A percentile compares a stretch with the other conserved stretches of the same genome.
Conservation (phyloP, 768 basidiomycete species). For the Tulasnella sp. region DNA sequence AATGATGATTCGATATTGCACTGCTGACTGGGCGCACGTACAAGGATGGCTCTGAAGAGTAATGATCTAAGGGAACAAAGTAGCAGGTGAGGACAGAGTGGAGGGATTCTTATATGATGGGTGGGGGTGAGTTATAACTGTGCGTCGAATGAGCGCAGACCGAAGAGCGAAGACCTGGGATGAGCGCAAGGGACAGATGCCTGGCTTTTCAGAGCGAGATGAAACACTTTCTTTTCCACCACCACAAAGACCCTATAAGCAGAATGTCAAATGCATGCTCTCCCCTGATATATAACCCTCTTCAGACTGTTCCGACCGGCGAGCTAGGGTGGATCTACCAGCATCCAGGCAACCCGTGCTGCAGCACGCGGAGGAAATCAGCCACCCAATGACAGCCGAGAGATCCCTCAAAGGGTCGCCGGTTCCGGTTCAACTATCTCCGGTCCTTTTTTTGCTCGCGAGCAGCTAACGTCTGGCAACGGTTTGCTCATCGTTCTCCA, state of each 20-base stretch:
- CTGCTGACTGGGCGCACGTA: background rate
- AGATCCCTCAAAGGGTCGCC: background rate
- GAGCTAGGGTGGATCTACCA: background rate
- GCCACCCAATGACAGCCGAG: background rate
- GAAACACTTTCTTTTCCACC: background rate
- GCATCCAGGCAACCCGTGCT: background rate
- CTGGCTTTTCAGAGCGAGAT: background rate
- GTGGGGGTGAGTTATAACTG: background rate
- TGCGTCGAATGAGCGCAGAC: background rate
- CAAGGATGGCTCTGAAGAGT: background rate
- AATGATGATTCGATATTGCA: conserved; percentile 10
- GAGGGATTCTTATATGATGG: background rate
- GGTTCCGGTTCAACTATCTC: background rate
- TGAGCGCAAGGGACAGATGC: conserved; percentile 1
- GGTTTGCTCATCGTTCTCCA: background rate
- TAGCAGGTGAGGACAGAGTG: background rate
- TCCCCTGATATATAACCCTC: conserved; percentile 7
- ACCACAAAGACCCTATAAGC: background rate
- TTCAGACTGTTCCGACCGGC: background rate
- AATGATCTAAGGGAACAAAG: background rate
- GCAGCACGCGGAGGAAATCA: background rate
- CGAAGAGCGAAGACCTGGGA: background rate
- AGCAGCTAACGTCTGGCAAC: background rate
- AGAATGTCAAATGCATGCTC: background rate
- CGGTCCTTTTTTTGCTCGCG: background rate